These are phyloP conservation scores for Aureobasidium leucospermi DNA, from an alignment of 2,329 filamentous ascomycete species.

Conservation along the genomic window DNA sequence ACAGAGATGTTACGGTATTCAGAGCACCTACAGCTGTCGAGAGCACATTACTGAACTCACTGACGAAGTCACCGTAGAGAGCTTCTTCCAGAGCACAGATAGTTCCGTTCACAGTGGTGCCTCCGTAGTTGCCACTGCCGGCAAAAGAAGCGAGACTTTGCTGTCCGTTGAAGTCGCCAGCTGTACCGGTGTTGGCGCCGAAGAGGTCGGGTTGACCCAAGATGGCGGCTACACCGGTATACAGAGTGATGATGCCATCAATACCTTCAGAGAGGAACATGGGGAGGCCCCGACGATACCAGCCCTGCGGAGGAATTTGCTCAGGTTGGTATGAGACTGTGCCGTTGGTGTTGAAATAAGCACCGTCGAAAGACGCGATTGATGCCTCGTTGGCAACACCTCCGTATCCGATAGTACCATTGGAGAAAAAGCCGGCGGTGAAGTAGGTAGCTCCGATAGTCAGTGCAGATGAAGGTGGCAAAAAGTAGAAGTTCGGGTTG, in stretches of 20 bases:
- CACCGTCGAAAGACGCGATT: slow-evolving; percentile 3
- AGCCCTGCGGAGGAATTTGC: slow-evolving; percentile 9
- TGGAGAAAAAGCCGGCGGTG: slow-evolving; percentile 4
- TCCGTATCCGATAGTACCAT: slow-evolving; percentile 6
- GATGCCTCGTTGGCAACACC: slow-evolving; percentile 11
- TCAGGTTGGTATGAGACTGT: slow-evolving; percentile 8
- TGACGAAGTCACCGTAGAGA: slow-evolving; percentile 8
- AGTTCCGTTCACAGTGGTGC: slow-evolving; percentile 4
- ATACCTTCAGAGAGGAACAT: slow-evolving; percentile 5
- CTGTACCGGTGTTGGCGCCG: not conserved
- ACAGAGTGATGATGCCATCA: slow-evolving; percentile 9
- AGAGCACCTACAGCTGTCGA: not conserved
- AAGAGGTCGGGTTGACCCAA: slow-evolving; percentile 4
- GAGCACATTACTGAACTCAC: not conserved
- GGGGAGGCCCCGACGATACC: slow-evolving; percentile 7
- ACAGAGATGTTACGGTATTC: not conserved
- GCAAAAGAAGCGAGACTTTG: not conserved
- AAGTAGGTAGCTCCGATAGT: slow-evolving; percentile 8
- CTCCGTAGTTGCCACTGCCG: slow-evolving; percentile 1
- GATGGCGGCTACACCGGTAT: not conserved
- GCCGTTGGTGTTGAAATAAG: slow-evolving; percentile 1
- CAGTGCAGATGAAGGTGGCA: slow-evolving; percentile 1
- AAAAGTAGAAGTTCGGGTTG: slow-evolving; percentile 18
- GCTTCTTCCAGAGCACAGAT: slow-evolving; percentile 1
- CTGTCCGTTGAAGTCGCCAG: slow-evolving; percentile 1